Base-by-base conservation (phyloP, 1,284 basidiomycete genomes). In the Cryptococcus hybrid region DNA sequence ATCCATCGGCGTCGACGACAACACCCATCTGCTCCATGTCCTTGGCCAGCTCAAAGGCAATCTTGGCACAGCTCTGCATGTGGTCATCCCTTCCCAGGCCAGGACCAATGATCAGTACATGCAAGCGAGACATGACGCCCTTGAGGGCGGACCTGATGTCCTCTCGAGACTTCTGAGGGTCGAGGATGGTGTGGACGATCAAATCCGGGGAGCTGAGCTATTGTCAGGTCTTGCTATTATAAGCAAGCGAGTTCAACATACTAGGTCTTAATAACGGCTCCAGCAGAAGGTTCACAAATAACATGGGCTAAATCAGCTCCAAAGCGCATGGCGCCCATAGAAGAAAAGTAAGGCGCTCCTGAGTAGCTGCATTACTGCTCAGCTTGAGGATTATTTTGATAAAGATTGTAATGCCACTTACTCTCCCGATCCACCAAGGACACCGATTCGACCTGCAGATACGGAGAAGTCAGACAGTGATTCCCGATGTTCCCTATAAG, bases 271-370 rank as follows among this genome's bases (percentile, higher is more conserved):
- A 99, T 98, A 24, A 92, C 88, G 2, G 84, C 83, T 35, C 90
- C 90, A 1, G 92, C 92, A 0, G 85, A 85, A 0, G 95, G 95
- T 9, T 93, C 88, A 78, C 95, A 99, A 54, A 99, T 94, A 55
- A 98, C 92, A 81, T 98, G 94, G 30, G 92, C 92, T 46, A 98
- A 83, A 76, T 98, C 95, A 52, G 88, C 89, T 37, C 94, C 95
- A 70, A 93, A 83, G 62, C 90, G 84, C 64, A 93, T 82, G 0
- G 92, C 88, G 5, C 92, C 88, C 68, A 95, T 90, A 34, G 90
- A 85, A 3, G 91, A 88, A 72, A 95, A 99, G 82, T 87, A 99
- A 0, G 95, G 95, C 30, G 95, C 95, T 13, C 95, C 96, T 0
- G 93, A 92, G 77, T 98, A 99, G 68, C 80, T 82, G 52, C 5